Base-by-base conservation (phyloP, 306 rosid species). In the Sindora glabra region DNA sequence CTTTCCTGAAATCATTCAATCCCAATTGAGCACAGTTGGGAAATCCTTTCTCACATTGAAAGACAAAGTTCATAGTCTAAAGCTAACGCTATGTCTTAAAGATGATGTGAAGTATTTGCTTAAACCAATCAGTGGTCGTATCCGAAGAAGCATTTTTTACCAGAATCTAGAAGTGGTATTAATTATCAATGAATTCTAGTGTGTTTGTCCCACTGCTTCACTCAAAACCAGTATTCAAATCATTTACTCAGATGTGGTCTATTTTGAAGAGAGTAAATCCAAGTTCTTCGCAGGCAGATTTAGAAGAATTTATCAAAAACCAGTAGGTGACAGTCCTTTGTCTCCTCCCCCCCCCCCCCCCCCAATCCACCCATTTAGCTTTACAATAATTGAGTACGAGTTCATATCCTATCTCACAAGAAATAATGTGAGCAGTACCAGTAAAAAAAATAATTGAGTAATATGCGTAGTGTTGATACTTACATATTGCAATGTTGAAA, bases 401-500 rank as follows among this genome's bases (percentile, higher is more conserved):
- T 69, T 19, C 40, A 41, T 26, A 47, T 59, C 34, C 42, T 8
- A 33, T 58, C 69, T 44, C 30, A n/a, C 40, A 66, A 66, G 59
- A 53, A 23, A 44, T 49, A 18, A 77, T 60, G 60, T 39, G 14
- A 47, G 39, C 47, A 26, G 16, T 3, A 73, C 17, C 17, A 65
- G 64, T 56, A 22, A 24, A 13, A 26, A 34, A 45, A 50, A 17
- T 23, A 38, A 55, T 74, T n/a, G 52, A 27, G 30, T 30, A 18
- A 23, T 27, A 62, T 46, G 50, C n/a, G 42, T 12, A 44, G 27
- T 25, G 75, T 27, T 59, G 23, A 62, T 36, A 71, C 90, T 27
- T 81, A 91, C 96, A 79, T 87, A 88, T 77, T 91, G 98, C 72
- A 91, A 77, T 23, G 98, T 85, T n/a, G 98, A 91, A 42, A 91